Evolutionary conservation across 371 early-diverging fungal species (phyloP).

Genomic region (Lichtheimia ornata): DNA sequence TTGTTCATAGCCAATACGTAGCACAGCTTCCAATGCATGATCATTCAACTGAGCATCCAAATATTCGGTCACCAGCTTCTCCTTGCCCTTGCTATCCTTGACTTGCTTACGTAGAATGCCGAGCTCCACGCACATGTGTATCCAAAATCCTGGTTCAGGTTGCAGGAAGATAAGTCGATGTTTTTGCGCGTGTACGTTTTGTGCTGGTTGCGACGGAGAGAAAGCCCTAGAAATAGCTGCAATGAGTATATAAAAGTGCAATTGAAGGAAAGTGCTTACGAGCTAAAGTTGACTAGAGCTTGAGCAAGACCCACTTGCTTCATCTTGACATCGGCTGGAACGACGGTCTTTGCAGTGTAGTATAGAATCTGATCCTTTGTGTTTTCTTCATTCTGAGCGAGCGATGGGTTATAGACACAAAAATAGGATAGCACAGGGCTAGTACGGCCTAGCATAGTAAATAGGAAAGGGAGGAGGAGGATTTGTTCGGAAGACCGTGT

Average conservation of each 20-base stretch:
- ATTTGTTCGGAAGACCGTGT: too few relatives aligned
- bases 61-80: slow-evolving; percentile 60
- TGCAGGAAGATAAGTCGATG: slow-evolving; percentile 68
- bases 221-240: slow-evolving; percentile 54
- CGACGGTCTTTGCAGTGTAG: slow-evolving; percentile 70
- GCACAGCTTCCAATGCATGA: slow-evolving; percentile 49
- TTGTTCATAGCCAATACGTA: slow-evolving; percentile 63
- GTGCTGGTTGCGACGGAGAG: slow-evolving; percentile 60
- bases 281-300: slow-evolving; percentile 78
- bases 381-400: slow-evolving; percentile 70
- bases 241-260: neutral
- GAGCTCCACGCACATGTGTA: slow-evolving; percentile 70
- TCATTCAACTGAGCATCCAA: slow-evolving; percentile 64
- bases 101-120: slow-evolving; percentile 51
- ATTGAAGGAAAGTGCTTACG: slow-evolving; percentile 37
- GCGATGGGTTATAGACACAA: slow-evolving; percentile 76
- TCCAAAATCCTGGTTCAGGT: slow-evolving; percentile 77
- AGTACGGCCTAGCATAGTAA: slow-evolving; percentile 31
- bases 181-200: slow-evolving; percentile 75
- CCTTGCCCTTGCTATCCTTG: slow-evolving; percentile 61
- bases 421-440: slow-evolving; percentile 65
- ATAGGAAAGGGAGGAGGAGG: neutral
- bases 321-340: slow-evolving; percentile 78
- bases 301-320: slow-evolving; percentile 83
- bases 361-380: slow-evolving; percentile 79